Conservation (phyloP, 192 early-diverging fungal genomes). For the Umbelopsis sp. region DNA sequence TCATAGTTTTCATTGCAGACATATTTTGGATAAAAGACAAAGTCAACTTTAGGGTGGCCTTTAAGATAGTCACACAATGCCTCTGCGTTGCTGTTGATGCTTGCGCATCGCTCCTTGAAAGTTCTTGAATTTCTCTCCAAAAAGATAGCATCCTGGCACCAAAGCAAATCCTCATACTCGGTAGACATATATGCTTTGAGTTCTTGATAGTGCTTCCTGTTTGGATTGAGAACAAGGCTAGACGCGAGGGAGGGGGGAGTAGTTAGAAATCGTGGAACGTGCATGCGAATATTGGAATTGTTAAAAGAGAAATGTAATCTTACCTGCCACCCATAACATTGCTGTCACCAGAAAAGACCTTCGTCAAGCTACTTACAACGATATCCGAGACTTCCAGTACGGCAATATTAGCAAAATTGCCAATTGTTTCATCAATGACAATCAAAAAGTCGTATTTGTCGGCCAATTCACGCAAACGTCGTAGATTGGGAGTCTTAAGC, state of each 20-base stretch:
- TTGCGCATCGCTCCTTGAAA: conserved; percentile 71
- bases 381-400: conserved; percentile 82
- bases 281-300: not conserved
- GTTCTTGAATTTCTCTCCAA: conserved; percentile 93
- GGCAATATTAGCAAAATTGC: conserved; percentile 88
- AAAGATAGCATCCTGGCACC: conserved; percentile 93
- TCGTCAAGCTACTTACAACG: conserved; percentile 90
- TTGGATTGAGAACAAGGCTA: conserved; percentile 80
- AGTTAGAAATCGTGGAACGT: not conserved
- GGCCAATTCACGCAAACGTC: conserved; percentile 72
- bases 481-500: conserved; percentile 79
- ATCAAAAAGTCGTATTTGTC: conserved; percentile 76
- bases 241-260: not conserved
- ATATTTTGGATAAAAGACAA: conserved; percentile 87
- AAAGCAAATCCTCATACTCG: conserved; percentile 82
- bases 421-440: conserved; percentile 94
- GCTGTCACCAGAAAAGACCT: conserved; percentile 94
- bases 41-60: conserved; percentile 69
- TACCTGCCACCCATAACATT: conserved; percentile 98
- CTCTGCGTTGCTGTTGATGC: conserved; percentile 83
- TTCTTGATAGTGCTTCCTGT: conserved; percentile 49
- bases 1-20: conserved; percentile 68
- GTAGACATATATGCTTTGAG: conserved; percentile 56
- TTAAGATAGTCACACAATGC: conserved; percentile 70
- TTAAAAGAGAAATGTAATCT: too few species aligned